phyloP scores from a whole-genome alignment of 2,329 filamentous ascomycete genomes.

The Hypoxylon sp. region DNA sequence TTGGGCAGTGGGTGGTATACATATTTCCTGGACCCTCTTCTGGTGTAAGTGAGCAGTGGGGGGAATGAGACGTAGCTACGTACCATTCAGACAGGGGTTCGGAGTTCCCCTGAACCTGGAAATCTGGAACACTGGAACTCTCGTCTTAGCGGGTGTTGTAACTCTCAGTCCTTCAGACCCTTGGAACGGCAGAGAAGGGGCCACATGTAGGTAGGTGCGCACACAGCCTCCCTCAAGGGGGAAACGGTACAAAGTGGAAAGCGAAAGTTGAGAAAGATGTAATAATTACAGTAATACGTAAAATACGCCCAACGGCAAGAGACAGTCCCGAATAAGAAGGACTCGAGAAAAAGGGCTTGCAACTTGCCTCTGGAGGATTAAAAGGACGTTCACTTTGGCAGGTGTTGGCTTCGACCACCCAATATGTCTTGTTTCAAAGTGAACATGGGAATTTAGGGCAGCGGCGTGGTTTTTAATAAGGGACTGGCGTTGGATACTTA shows the following conservation, averaged over 20 bases:
- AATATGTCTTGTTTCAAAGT: conserved; percentile 49
- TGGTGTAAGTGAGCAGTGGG: conserved; percentile 37
- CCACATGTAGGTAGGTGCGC: conserved; percentile 15
- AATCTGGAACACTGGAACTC: conserved; percentile 43
- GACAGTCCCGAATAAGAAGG: conserved; percentile 13
- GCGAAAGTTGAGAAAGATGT: conserved; percentile 28
- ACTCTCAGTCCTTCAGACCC: conserved; percentile 41
- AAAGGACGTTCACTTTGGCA: conserved; percentile 20
- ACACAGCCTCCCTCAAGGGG: conserved; percentile 29
- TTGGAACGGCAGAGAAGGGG: conserved; percentile 17
- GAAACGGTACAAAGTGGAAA: conserved; percentile 26
- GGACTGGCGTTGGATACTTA: conserved; percentile 19
- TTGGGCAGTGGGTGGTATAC: conserved; percentile 45
- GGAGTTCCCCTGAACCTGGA: conserved; percentile 44
- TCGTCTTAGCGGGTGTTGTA: conserved; percentile 46
- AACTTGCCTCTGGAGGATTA: conserved; percentile 29
- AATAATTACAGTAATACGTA: conserved; percentile 41
- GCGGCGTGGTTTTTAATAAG: conserved; percentile 34
- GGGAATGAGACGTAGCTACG: conserved; percentile 36
- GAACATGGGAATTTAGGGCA: conserved; percentile 45
- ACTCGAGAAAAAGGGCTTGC: conserved; percentile 16
- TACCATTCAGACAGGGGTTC: conserved; percentile 38
- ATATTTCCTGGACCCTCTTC: conserved; percentile 32
- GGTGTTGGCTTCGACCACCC: conserved; percentile 18
- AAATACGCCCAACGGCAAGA: conserved; percentile 23